These are phyloP conservation scores for Dactylellina leptospora DNA, from an alignment of 2,329 filamentous ascomycete species.

Conservation along the genomic window DNA sequence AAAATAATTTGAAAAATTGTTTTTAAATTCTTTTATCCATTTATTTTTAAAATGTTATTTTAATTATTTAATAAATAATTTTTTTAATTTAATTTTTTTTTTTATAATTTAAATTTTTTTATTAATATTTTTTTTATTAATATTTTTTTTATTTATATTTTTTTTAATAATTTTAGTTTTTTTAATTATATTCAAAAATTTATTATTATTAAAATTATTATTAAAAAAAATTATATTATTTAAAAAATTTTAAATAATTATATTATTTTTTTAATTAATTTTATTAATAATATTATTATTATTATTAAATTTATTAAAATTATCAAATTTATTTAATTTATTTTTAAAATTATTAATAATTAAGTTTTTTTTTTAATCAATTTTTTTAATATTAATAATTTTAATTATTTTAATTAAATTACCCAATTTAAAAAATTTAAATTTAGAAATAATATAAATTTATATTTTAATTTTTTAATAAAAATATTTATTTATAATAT, in stretches of 20 bases:
- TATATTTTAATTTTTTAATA: neutral
- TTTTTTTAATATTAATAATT: neutral
- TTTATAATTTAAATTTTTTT: neutral
- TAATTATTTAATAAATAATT: neutral
- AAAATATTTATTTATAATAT: neutral
- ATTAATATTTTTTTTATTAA: neutral
- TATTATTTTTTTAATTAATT: too few relatives aligned
- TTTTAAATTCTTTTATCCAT: neutral
- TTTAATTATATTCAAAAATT: neutral
- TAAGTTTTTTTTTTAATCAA: neutral
- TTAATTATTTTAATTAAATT: neutral
- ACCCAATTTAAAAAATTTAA: neutral
- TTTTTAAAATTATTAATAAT: neutral
- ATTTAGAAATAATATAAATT: neutral
- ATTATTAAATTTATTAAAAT: neutral
- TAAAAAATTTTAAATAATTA: neutral
- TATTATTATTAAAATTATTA: neutral
- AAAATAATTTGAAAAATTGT: neutral
- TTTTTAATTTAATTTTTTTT: neutral
- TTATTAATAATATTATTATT: too few relatives aligned
- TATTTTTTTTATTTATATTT: neutral
- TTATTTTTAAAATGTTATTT: constrained; percentile 5
- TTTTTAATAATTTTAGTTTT: neutral
- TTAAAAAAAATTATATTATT: neutral
- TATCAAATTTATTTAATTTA: neutral